Evolutionary conservation across 2,329 filamentous ascomycete species (phyloP), one percentile per base, ranked within the genome.

Genomic region (Colletotrichum ledebouriae): DNA sequence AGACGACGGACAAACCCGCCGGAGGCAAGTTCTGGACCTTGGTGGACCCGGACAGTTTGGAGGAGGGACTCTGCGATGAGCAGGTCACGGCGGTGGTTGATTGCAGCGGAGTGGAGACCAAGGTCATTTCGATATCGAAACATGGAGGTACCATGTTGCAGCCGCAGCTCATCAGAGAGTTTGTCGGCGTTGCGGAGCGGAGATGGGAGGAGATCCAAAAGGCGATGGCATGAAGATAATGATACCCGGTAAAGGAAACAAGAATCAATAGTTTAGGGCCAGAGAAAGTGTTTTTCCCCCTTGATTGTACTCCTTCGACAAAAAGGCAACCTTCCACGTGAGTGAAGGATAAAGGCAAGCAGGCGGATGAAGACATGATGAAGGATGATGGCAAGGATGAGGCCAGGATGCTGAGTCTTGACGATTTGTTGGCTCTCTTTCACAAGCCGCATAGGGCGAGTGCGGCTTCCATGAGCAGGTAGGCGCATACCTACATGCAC

Each of bases 11-110:
- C 65, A 78, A 76, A 71, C 80, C 78, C 55, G 75, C 77, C 2
- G 78, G 80, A 73, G 84, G 80, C 71, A 85, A 83, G 75, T 85
- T 84, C 75, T 97, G 94, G 93, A 83, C 98, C 3, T 80, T 99
- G 65, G 88, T 92, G 6, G 96, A 99, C 80, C 94, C 94, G 2
- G 96, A 99, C 81, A 88, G 89, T 22, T 91, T 97, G 73, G 96
- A 99, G 81, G 96, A 98, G 81, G 88, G 87, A 9, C 80, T 97
- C 49, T 97, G 94, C 76, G 85, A 90, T 70, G 96, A 99, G 84
- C 86, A 81, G n/a, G 83, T 96, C n/a, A 94, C 90, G 3, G 82
- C 97, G 39, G 90, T 96, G 56, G 88, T 97, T n/a, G 92, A 95
- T 76, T 82, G 82, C 67, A 80, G 77, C 12, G 74, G 76, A n/a